Evolutionary conservation across 768 basidiomycete species (phyloP), one percentile per base, ranked within the genome.

Genomic region (Hysterangium stoloniferum): DNA sequence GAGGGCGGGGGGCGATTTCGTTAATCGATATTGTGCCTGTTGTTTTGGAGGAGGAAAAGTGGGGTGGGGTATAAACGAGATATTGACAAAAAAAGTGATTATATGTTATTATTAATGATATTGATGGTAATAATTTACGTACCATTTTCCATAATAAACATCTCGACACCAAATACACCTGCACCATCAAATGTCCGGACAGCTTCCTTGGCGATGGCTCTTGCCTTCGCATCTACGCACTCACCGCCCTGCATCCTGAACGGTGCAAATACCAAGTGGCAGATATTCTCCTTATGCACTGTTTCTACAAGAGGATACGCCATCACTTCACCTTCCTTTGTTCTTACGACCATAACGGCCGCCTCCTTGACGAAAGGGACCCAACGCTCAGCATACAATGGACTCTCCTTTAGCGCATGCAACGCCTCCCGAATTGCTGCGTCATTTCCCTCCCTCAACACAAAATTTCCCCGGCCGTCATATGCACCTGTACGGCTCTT

Each of bases 1-100:
- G 96, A 1, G 96, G 95, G 15, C 96, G 79, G 11, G 96, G 96
- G 0, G 96, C 96, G 54, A 99, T 95, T 69, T 99, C 96, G 66
- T 99, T 99, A 56, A 99, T 77, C n/a, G n/a, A n/a, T n/a, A n/a
- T n/a, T n/a, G 52, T 81, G 80, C 1, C 97, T 75, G 0, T 72
- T 65, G 11, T 86, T 92, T 94, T 57, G 4, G 17, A 12, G 45
- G n/a, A n/a, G n/a, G n/a, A n/a, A n/a, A n/a, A n/a, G n/a, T n/a
- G n/a, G n/a, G n/a, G n/a, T n/a, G n/a, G n/a, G n/a, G n/a, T n/a
- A 25, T 28, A 36, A 47, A 52, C 32, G 35, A 9, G n/a, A n/a
- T 27, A 20, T 13, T n/a, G 3, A 25, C 24, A 8, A 27, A 8
- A 35, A 32, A 24, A 4, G 8, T 13, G 5, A 8, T 19, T 25